These are phyloP conservation scores for Tuber magnatum DNA, from an alignment of 495 filamentous ascomycete genomes.

Conservation along the genomic window DNA sequence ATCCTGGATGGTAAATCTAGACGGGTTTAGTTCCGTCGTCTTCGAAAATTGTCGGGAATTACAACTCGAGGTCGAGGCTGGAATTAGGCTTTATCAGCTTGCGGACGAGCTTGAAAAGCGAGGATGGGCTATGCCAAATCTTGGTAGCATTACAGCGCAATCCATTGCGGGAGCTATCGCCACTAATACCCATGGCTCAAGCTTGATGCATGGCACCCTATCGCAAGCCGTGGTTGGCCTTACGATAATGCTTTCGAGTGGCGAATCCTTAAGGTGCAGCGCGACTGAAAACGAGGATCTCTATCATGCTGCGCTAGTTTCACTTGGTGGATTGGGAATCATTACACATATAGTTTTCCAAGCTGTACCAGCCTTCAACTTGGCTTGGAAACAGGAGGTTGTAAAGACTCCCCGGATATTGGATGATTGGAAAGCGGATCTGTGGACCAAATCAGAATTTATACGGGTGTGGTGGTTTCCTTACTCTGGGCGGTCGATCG, in stretches of 20 bases:
- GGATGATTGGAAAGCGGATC: constrained; percentile 58
- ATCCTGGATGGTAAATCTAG: constrained; percentile 89
- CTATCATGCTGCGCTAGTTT: constrained; percentile 81
- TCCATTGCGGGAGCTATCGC: constrained; percentile 87
- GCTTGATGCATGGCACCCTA: constrained; percentile 72
- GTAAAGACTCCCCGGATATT: constrained; percentile 61
- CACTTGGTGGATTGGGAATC: constrained; percentile 82
- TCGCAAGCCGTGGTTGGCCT: constrained; percentile 65
- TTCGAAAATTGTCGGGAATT: constrained; percentile 57
- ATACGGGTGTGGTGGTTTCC: constrained; percentile 97
- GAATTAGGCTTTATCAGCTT: constrained; percentile 70
- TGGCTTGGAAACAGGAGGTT: constrained; percentile 79
- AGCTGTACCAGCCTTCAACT: constrained; percentile 65
- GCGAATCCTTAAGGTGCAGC: constrained; percentile 67
- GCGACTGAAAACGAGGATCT: constrained; percentile 62
- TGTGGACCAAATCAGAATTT: constrained; percentile 83
- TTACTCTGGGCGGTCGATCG: constrained; percentile 73
- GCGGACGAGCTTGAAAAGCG: constrained; percentile 59
- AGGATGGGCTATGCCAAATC: constrained; percentile 74
- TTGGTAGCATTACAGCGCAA: constrained; percentile 92
- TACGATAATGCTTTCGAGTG: constrained; percentile 75
- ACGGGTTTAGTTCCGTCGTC: constrained; percentile 67
- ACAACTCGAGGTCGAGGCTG: constrained; percentile 69
- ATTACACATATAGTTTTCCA: constrained; percentile 80
- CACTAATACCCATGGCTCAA: constrained; percentile 89